A percentile compares a stretch with the other conserved stretches of the same genome.
These are phyloP conservation scores for Phytophthora hybrid DNA, from an alignment of 352 stramenopile genomes.

Conservation along the genomic window DNA sequence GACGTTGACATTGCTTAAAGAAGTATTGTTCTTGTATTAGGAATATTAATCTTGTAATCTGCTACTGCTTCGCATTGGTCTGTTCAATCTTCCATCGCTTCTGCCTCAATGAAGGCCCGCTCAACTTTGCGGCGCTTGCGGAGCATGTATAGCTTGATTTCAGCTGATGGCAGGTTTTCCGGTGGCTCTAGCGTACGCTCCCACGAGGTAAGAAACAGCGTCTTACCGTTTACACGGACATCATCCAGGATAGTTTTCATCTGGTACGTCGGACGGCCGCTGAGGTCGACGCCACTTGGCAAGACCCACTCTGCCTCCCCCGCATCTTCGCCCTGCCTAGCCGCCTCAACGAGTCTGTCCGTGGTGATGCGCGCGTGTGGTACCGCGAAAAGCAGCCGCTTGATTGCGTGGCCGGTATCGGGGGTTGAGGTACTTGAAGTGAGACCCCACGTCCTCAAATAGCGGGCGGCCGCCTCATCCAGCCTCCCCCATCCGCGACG, in stretches of 20 bases:
- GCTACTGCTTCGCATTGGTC: no score
- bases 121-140: neutral
- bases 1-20: no score
- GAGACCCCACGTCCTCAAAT: conserved; percentile 14
- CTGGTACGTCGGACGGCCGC: conserved; percentile 1
- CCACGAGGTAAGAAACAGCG: neutral
- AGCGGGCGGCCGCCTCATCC: conserved; percentile 2
- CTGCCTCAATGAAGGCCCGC: neutral
- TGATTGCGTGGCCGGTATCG: neutral
- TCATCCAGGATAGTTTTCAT: neutral
- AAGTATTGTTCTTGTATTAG: no score
- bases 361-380: conserved; percentile 8
- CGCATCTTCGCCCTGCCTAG: neutral
- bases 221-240: neutral
- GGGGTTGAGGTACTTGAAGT: no score
- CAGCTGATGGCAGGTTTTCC: neutral
- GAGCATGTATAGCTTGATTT: neutral
- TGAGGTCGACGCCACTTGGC: neutral
- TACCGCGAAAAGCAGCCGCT: neutral
- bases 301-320: conserved; percentile 1
- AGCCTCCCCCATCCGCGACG: neutral
- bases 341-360: neutral
- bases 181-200: conserved; percentile 4
- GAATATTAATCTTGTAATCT: no score
- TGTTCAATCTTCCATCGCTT: neutral